Conservation (phyloP, 371 early-diverging fungal species). For the Haplosporangium sp. region DNA sequence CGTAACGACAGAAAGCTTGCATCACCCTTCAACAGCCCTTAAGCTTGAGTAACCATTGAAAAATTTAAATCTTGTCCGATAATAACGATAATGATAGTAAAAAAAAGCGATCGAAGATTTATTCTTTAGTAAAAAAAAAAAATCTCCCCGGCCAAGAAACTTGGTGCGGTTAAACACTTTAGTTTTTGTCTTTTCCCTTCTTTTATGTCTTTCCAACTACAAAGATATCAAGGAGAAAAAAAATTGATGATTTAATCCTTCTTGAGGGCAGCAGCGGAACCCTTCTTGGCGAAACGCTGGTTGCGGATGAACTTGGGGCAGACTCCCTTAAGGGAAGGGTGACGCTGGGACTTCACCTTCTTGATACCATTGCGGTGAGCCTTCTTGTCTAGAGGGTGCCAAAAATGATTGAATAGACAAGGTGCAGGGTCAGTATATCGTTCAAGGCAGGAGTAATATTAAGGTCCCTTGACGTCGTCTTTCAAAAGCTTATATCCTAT, state of each 20-base stretch:
- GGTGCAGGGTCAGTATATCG: neutral
- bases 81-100: neutral
- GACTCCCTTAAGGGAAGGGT: slow-evolving; percentile 94
- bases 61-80: neutral
- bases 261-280: slow-evolving; percentile 58
- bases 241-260: slow-evolving; percentile 42
- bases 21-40: too few relatives aligned
- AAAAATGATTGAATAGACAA: neutral
- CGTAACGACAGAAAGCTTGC: too few relatives aligned
- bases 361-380: slow-evolving; percentile 99
- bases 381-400: slow-evolving; percentile 80
- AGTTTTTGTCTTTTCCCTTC: slow-evolving; percentile 2
- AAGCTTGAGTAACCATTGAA: too few relatives aligned
- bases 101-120: slow-evolving; percentile 4
- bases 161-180: slow-evolving; percentile 13
- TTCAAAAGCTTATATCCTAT: too few relatives aligned
- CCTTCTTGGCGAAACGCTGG: slow-evolving; percentile 97
- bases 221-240: neutral
- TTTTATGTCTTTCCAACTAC: slow-evolving; percentile 20
- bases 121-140: neutral
- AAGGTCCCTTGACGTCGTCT: too few relatives aligned
- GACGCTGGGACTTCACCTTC: slow-evolving; percentile 90
- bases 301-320: slow-evolving; percentile 98
- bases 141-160: slow-evolving; percentile 8
- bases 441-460: neutral